Conservation (phyloP, 768 basidiomycete genomes). For the Podaxis sp. region DNA sequence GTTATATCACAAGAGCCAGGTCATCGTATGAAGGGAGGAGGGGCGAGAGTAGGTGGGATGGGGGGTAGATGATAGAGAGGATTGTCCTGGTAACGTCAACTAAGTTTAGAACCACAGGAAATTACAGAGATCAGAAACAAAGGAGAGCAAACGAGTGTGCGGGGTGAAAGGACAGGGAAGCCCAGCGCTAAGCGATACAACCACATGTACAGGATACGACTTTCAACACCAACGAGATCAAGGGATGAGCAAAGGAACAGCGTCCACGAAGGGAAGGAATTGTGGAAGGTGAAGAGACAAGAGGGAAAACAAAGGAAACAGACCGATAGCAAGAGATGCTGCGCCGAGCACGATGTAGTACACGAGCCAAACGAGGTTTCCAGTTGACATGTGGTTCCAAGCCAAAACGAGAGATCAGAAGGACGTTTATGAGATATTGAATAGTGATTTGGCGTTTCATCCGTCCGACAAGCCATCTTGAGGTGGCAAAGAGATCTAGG, state of each 20-base stretch:
- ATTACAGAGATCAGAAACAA: background rate
- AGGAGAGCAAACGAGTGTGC: background rate
- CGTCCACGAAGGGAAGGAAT: background rate
- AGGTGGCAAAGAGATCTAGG: background rate
- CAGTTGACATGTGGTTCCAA: conserved; percentile 6
- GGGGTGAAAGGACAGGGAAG: background rate
- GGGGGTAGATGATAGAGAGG: background rate
- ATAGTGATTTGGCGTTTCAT: background rate
- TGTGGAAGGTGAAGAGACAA: background rate
- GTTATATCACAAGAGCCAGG: background rate
- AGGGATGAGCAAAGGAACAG: background rate
- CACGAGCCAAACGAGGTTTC: conserved; percentile 10
- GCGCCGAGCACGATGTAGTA: background rate
- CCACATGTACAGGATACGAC: conserved; percentile 8
- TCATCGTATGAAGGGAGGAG: background rate
- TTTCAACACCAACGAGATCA: conserved; percentile 1
- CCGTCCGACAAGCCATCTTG: conserved; percentile 3
- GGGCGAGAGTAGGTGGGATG: background rate
- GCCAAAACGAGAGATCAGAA: conserved; percentile 9
- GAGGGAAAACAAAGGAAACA: conserved; percentile 13
- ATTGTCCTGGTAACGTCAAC: background rate
- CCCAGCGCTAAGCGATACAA: conserved; percentile 4
- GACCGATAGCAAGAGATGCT: conserved; percentile 10
- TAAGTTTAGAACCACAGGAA: background rate
- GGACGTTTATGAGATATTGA: background rate